Base-by-base conservation (phyloP, 805 yeast species). In the Sporopachydermia lactativora region DNA sequence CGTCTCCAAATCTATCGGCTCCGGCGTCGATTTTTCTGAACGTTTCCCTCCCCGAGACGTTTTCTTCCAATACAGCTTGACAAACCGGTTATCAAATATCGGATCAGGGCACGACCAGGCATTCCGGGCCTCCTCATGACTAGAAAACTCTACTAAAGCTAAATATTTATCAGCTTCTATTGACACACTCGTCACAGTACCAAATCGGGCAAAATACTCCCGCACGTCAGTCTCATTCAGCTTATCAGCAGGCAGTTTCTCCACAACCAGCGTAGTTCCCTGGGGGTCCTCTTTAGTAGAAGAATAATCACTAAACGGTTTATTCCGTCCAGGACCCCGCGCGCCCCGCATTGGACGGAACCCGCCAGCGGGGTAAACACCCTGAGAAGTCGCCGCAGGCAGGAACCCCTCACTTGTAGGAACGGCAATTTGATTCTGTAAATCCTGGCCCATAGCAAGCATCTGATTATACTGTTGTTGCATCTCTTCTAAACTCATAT, bases 71-170 rank as follows among this genome's bases (percentile, higher is more conserved):
- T 52, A 67, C 34, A 69, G 61, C 49, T 69, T 69, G 45, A 70
- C 61, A 44, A 68, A 68, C 40, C 75, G 61, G 55, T 70, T 70
- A 41, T 60, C 63, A 45, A 69, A 69, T 13, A 70, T 60, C 4
- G 73, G 66, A 3, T 52, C 58, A 1, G 73, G 69, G 18, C 60
- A 56, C 4, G 49, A 38, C 63, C 68, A 69, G 1, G 74, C 75
- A 4, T 47, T 54, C 5, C 49, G 52, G 2, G 75, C 74, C 44
- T 54, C 47, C 18, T 54, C 59, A 37, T 59, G 64, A 13, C 53
- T 49, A 4, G 45, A 51, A 44, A 54, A 69, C 38, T 60, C 66
- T n/a, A 69, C 39, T 43, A 59, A 65, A 3, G 68, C 71, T 13
- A 54, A 45, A 19, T 57, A 47, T 24, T 46, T 45, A n/a, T 40